phyloP scores from a whole-genome alignment of 176 grass and related monocot genomes.

The Aegilops tauschii region DNA sequence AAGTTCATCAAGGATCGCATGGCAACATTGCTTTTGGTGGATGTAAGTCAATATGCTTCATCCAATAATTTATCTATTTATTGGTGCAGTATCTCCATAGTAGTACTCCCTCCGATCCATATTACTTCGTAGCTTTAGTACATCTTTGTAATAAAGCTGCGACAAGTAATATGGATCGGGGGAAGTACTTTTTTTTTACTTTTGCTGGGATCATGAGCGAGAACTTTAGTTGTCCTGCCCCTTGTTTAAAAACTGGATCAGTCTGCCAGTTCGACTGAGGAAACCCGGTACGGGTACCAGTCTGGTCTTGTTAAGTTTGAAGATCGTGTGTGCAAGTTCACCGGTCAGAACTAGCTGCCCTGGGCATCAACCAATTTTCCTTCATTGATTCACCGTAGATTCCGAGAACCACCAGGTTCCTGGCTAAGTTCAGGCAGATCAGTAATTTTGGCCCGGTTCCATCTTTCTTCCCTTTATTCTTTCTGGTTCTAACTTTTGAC shows the following conservation, averaged over 20 bases:
- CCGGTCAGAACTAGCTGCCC: background rate
- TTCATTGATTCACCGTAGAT: background rate
- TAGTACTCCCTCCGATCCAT: background rate
- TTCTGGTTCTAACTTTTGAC: conserved; percentile 1
- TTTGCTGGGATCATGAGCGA: background rate
- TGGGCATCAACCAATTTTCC: background rate
- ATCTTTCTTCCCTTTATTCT: background rate
- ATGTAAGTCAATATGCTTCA: conserved; percentile 51
- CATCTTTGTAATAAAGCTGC: too few relatives aligned
- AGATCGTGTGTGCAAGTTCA: background rate
- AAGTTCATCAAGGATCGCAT: conserved; percentile 73
- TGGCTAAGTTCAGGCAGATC: background rate
- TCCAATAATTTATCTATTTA: conserved; percentile 1
- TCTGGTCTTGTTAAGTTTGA: background rate
- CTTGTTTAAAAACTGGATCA: background rate
- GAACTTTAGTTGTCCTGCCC: background rate
- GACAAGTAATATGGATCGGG: too few relatives aligned
- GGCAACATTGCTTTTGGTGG: conserved; percentile 68
- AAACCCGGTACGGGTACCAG: background rate
- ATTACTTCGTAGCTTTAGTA: too few relatives aligned
- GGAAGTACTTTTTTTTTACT: background rate
- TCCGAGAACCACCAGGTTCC: background rate
- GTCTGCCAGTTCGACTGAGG: background rate
- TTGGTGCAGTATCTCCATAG: background rate
- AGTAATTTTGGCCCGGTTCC: background rate